Evolutionary conservation across 1,284 basidiomycete genomes (phyloP), one percentile per base, ranked within the genome.

Genomic region (Phenoliferia sp.): DNA sequence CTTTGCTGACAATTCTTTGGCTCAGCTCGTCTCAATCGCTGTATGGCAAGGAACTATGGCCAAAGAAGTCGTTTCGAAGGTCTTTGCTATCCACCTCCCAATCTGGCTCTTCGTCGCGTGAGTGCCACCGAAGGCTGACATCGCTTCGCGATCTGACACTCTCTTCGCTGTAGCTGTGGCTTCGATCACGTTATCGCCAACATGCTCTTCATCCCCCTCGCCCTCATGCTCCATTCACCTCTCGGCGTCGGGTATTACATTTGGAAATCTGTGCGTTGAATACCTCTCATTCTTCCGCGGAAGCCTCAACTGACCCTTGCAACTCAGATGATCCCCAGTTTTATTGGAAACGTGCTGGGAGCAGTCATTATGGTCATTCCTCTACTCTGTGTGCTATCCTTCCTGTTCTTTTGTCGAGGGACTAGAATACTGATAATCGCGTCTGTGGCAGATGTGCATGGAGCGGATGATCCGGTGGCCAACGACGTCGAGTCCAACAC

Each of bases 21-120:
- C 3, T 3, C 55, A 57, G 85, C 81, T 90, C 2, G 89, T 90
- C 39, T 88, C 84, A 70, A 80, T 89, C n/a, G 89, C 88, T 4
- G 82, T 90, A 64, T 90, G 89, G 88, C 88, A 89, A 87, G 85
- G 87, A 0, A 81, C 86, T n/a, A 85, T 85, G 22, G 86, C 89
- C 10, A 85, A 79, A 61, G 89, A 90, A 12, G 88, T 88, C 0
- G 77, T 87, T 12, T 89, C 87, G 16, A 90, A 59, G 84, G 83
- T 90, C 54, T 79, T 88, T 65, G 85, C 86, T 0, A 83, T 85
- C 55, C 90, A 88, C 87, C 85, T 90, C 67, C 89, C 89, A 9
- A 89, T 90, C 69, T 89, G 87, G 84, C 85, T 87, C 39, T 90
- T 90, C 75, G 88, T 89, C 6, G 54, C 54, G 26, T 55, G 29